Percentiles rank a stretch among this genome's conserved stretches.
These are phyloP conservation scores for Metschnikowia anglica DNA, from an alignment of 805 yeast genomes.

Conservation along the genomic window DNA sequence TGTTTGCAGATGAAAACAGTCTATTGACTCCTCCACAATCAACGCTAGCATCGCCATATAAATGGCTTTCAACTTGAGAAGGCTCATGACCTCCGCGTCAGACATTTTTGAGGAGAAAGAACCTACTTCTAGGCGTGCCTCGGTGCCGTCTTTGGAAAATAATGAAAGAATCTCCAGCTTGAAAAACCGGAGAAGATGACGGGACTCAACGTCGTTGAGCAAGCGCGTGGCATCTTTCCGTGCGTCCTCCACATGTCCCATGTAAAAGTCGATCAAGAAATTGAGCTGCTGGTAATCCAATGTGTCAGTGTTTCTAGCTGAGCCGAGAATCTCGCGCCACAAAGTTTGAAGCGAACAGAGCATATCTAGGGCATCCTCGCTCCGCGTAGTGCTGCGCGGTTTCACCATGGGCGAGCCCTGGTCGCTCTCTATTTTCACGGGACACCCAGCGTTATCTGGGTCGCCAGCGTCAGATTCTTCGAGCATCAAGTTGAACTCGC, in stretches of 20 bases:
- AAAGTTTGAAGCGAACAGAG: conserved; percentile 24
- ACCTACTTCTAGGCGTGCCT: conserved; percentile 16
- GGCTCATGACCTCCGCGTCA: conserved; percentile 20
- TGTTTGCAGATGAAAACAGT: conserved; percentile 16
- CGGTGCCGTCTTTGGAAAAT: conserved; percentile 20
- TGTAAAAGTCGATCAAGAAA: conserved; percentile 34
- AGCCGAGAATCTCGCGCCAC: conserved; percentile 28
- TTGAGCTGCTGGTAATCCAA: conserved; percentile 25
- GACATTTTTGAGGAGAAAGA: conserved; percentile 13
- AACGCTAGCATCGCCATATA: conserved; percentile 32
- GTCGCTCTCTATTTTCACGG: conserved; percentile 1
- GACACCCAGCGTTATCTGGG: not conserved
- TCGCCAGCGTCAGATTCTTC: conserved; percentile 21
- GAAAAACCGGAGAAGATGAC: conserved; percentile 27
- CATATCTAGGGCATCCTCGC: conserved; percentile 17
- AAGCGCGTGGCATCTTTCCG: too few species aligned
- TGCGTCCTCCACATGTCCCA: too few species aligned
- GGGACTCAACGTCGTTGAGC: conserved; percentile 23
- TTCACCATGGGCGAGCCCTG: not conserved
- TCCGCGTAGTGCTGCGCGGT: not conserved
- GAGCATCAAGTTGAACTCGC: conserved; percentile 38
- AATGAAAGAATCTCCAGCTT: conserved; percentile 25
- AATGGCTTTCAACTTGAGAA: conserved; percentile 26
- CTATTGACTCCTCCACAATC: conserved; percentile 34
- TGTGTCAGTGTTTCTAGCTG: conserved; percentile 21